Evolutionary conservation across 768 basidiomycete species (phyloP), one percentile per base, ranked within the genome.

Genomic region (Hericium alpestre): DNA sequence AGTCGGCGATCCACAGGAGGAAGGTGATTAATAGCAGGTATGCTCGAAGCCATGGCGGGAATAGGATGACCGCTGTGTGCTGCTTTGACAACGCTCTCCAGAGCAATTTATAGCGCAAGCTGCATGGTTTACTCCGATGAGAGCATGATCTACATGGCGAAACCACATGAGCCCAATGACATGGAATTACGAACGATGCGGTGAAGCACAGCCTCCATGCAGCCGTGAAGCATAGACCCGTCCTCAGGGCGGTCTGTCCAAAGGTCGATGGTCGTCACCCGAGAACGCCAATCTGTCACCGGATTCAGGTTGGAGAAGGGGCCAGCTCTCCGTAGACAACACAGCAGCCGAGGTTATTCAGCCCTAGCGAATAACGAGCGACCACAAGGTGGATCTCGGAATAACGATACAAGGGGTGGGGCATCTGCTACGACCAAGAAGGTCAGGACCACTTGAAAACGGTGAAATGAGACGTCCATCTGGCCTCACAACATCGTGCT

Each of bases 1-100:
- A 71, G 71, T 49, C 65, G 67, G 61, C 71, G 68, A 65, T 79
- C 79, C 11, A 70, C 63, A 22, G 70, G 59, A 54, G 75, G 70
- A 38, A 79, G 74, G 55, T 54, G 40, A 39, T 51, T 54, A 23
- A 64, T 57, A 41, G 56, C 11, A 27, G 56, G 10, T 39, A 32
- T 51, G 38, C 37, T n/a, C 27, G 51, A 16, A 40, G 46, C 63
- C 66, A 65, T 65, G 56, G 43, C 38, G 46, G 51, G 38, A 52
- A 22, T 11, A 15, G 46, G 40, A 16, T 1, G 18, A 38, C 16
- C 39, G n/a, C 27, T 20, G 38, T 37, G 27, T n/a, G 38, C 11
- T 38, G 20, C 20, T 46, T 15, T 18, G 8, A 18, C 15, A 20
- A n/a, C 10, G 4, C n/a, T 20, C 43, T 46, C 20, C 43, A 18